Evolutionary conservation across 2,329 filamentous ascomycete genomes (phyloP), one percentile per base, ranked within the genome.

Genomic region (Nemania sp.): DNA sequence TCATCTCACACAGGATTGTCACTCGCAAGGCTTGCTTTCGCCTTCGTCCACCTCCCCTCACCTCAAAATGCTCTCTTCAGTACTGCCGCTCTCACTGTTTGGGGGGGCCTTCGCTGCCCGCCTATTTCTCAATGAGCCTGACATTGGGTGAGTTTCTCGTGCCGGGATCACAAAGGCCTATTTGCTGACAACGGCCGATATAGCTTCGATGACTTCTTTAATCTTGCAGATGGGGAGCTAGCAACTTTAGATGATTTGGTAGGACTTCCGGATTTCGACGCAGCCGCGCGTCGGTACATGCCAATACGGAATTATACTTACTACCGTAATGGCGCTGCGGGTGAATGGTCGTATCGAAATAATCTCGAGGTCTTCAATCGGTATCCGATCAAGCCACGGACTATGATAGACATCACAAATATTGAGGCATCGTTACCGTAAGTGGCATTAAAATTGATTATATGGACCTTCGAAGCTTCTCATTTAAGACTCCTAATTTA

Each of bases 271-370:
- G 86, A 88, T 77, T 88, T 87, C 71, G 84, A 88, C 47, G 86
- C 80, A 76, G 83, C 83, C 2, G 86, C 85, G 24, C 79, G 84
- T 62, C 80, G 82, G 59, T 82, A 82, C 71, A 80, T 88, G 72
- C 82, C 84, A 64, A 67, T 72, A 13, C 73, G 77, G 24, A 82
- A 84, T 73, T 88, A 85, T 77, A 86, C 85, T n/a, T 88, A 87
- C 77, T 88, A 88, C 77, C 83, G 85, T 66, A 86, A 85, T 70
- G 86, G 85, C 22, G 85, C 85, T 3, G 85, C 81, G 3, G 86
- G 85, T 67, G 86, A 88, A 77, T 88, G 83, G 82, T 82, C 81
- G 1, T 87, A 87, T 77, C 81, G 86, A 56, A 87, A 87, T 76
- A 88, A 88, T 77, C 80, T 88, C 5, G 86, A 88, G 76, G 80